Conservation (phyloP, 2,329 filamentous ascomycete species). For the Fusarium hostae region DNA sequence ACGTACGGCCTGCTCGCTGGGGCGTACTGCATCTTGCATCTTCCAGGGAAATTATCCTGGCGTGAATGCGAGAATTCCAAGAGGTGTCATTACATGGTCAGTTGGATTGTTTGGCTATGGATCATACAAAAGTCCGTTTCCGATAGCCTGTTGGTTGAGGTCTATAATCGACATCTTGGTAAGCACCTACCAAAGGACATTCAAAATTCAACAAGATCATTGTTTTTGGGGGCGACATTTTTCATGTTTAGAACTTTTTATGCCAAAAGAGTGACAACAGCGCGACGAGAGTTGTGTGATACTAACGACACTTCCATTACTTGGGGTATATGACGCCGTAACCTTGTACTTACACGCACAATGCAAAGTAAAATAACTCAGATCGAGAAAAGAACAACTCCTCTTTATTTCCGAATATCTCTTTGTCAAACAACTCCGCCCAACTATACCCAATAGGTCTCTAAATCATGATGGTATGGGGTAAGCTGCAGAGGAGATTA, state of each 20-base stretch:
- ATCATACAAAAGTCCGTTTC: not conserved
- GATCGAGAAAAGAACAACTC: not conserved
- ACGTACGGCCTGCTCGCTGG: not conserved
- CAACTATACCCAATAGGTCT: not conserved
- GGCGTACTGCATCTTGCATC: not conserved
- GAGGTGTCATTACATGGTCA: too few species aligned
- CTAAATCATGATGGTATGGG: constrained; percentile 32
- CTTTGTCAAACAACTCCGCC: constrained; percentile 1
- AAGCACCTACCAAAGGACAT: not conserved
- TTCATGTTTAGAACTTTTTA: not conserved
- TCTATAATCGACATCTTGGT: not conserved
- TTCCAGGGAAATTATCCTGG: too few species aligned
- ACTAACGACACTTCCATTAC: not conserved
- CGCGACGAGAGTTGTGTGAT: not conserved
- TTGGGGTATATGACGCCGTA: not conserved
- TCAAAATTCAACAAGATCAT: not conserved
- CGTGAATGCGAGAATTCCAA: not conserved
- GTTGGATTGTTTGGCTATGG: not conserved
- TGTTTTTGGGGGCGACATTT: not conserved
- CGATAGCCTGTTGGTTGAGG: not conserved
- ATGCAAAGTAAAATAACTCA: not conserved
- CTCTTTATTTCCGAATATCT: not conserved
- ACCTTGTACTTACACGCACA: not conserved
- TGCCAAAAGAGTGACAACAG: not conserved
- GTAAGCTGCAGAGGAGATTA: constrained; percentile 26